Evolutionary conservation across 106 monocot species (phyloP), one percentile per base, ranked within the genome.

Genomic region (Allium fistulosum): DNA sequence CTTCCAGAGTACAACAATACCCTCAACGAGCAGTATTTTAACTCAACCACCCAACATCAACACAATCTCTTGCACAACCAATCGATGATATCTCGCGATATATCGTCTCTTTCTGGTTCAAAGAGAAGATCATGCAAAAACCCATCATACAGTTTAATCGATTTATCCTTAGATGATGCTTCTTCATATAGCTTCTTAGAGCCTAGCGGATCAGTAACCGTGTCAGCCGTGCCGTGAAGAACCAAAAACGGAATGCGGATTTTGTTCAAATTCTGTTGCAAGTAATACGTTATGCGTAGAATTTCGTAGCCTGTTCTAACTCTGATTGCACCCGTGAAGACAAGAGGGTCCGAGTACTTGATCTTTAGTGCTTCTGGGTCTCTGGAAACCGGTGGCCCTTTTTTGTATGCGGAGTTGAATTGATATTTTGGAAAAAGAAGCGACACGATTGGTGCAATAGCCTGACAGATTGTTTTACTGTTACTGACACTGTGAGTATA

Each of bases 81-180:
- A 1, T 57, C 52, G 48, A 96, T 92, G 53, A 96, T 96, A 11
- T 96, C 92, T 7, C 67, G 65, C n/a, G 66, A 83, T 9, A 96
- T 72, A 37, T 82, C 84, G 26, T 88, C 86, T 0, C 82, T 71
- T 73, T 96, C 96, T 1, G 92, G 96, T 69, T 96, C 96, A 22
- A 96, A 96, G 58, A 96, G 88, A 15, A 96, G 86, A 57, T 96
- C 96, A 46, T 96, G 96, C 47, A 92, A 74, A 69, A 92, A 87
- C 10, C 96, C 96, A 3, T 96, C 84, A 7, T 96, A 96, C n/a
- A 96, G 88, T 64, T 76, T 88, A 17, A 96, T 80, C 55, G 81
- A 70, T 75, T 96, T 96, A 75, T 84, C 66, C 8, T 11, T 26
- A 0, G 96, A 96, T 4, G 92, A 61, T 18, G 96, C 92, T 17